These are phyloP conservation scores for Silybum marianum DNA, from an alignment of 129 eudicot species.

Conservation along the genomic window DNA sequence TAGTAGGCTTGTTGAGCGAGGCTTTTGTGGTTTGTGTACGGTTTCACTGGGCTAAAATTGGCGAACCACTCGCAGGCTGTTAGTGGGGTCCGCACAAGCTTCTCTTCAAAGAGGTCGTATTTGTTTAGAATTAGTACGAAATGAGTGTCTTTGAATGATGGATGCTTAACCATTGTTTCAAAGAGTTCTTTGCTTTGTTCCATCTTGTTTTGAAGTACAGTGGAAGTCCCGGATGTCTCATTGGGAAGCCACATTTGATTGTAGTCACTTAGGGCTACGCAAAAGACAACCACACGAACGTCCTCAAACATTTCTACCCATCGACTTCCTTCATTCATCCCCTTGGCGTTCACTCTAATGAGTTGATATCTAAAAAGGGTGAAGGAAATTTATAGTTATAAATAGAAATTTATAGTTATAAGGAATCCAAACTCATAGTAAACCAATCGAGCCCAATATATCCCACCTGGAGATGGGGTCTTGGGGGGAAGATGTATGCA, in stretches of 20 bases:
- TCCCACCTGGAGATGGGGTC: background rate
- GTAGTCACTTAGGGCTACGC: slow-evolving; percentile 76
- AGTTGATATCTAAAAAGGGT: slow-evolving; percentile 64
- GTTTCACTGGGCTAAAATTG: slow-evolving; percentile 79
- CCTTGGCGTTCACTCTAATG: slow-evolving; percentile 82
- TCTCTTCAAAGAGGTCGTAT: slow-evolving; percentile 92
- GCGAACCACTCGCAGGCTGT: slow-evolving; percentile 83
- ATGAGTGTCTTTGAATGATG: slow-evolving; percentile 91
- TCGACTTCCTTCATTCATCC: slow-evolving; percentile 83
- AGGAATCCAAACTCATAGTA: background rate
- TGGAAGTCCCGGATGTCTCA: slow-evolving; percentile 41
- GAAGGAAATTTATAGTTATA: background rate
- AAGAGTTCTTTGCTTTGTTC: slow-evolving; percentile 87
- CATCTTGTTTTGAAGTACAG: slow-evolving; percentile 75
- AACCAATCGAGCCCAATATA: background rate
- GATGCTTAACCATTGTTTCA: slow-evolving; percentile 75
- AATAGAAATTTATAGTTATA: background rate
- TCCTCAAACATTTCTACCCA: slow-evolving; percentile 99
- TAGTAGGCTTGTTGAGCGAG: slow-evolving; percentile 93
- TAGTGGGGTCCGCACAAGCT: slow-evolving; percentile 57
- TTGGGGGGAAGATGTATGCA: background rate
- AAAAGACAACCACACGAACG: slow-evolving; percentile 72
- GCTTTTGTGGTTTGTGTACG: slow-evolving; percentile 71
- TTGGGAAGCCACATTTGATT: slow-evolving; percentile 59
- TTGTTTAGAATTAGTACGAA: slow-evolving; percentile 83